A percentile compares a stretch with the other conserved stretches of the same genome.
These are phyloP conservation scores for Puccinia coronata DNA, from an alignment of 1,284 basidiomycete genomes.

Conservation along the genomic window DNA sequence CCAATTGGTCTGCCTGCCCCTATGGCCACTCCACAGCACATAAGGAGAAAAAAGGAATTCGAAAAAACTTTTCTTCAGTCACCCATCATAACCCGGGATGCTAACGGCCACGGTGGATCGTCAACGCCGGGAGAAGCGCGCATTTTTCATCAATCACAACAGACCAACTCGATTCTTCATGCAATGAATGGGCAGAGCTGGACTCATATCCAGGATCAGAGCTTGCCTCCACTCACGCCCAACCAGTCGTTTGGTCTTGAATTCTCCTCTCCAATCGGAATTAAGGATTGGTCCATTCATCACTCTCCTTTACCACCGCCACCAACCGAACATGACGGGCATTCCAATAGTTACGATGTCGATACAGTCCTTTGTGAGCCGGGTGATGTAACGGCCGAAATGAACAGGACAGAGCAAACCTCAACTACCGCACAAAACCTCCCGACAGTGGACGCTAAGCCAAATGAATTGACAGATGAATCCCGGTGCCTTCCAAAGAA, in stretches of 20 bases:
- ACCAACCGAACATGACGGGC: not conserved
- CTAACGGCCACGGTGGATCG: not conserved
- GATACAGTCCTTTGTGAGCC: not conserved
- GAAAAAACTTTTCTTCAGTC: slow-evolving; percentile 28
- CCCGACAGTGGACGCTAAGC: not conserved
- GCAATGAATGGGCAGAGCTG: slow-evolving; percentile 26
- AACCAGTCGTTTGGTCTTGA: slow-evolving; percentile 26
- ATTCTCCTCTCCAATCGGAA: slow-evolving; percentile 29
- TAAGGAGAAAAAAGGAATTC: slow-evolving; percentile 2
- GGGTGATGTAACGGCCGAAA: not conserved
- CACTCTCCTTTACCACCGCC: slow-evolving; percentile 10
- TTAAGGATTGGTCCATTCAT: slow-evolving; percentile 32
- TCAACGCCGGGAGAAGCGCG: slow-evolving; percentile 23
- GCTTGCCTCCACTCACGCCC: not conserved
- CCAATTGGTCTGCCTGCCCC: not conserved
- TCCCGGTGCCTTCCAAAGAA: not conserved
- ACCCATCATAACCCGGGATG: not conserved
- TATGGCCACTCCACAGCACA: slow-evolving; percentile 15
- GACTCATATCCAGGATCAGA: slow-evolving; percentile 19
- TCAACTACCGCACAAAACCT: not conserved
- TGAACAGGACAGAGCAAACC: not conserved
- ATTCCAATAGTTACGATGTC: not conserved
- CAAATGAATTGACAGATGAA: too few relatives aligned
- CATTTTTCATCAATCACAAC: slow-evolving; percentile 12
- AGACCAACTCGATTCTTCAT: slow-evolving; percentile 14